phyloP scores from a whole-genome alignment of 768 basidiomycete genomes.

The Ramaria sp. region DNA sequence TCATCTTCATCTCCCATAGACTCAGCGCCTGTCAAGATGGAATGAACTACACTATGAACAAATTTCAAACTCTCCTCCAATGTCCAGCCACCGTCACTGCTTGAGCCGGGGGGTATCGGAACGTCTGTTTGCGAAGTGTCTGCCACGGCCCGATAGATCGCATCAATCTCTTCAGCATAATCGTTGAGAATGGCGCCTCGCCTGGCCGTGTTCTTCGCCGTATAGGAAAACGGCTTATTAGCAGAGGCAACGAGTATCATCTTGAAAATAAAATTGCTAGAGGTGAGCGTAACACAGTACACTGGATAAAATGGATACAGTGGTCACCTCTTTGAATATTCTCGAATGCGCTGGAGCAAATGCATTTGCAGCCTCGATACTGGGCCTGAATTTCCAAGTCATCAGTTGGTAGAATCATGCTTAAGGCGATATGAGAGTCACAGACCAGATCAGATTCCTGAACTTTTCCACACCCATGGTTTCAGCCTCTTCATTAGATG shows the following conservation, averaged over 20 bases:
- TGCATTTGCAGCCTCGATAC: conserved; percentile 17
- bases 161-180: conserved; percentile 37
- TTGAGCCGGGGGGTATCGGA: conserved; percentile 1
- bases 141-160: conserved; percentile 20
- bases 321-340: too few species aligned
- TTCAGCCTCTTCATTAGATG: conserved; percentile 24
- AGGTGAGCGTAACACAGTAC: neutral
- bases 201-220: conserved; percentile 36
- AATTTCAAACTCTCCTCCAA: neutral
- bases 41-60: neutral
- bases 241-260: conserved; percentile 36
- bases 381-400: conserved; percentile 13
- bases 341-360: conserved; percentile 19
- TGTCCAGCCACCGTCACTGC: conserved; percentile 3
- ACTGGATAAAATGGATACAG: conserved; percentile 21
- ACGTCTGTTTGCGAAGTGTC: neutral
- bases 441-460: conserved; percentile 25
- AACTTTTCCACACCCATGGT: conserved; percentile 21
- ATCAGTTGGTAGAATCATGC: neutral
- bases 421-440: neutral
- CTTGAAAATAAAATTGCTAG: conserved; percentile 11
- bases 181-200: conserved; percentile 27
- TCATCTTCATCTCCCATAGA: conserved; percentile 1
- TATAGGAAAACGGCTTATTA: conserved; percentile 32
- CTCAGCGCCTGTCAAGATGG: neutral